Percentiles rank a stretch among this genome's conserved stretches.
Conservation (phyloP, 169 alveolate species). For the Ophryocystis elektroscirrha region DNA sequence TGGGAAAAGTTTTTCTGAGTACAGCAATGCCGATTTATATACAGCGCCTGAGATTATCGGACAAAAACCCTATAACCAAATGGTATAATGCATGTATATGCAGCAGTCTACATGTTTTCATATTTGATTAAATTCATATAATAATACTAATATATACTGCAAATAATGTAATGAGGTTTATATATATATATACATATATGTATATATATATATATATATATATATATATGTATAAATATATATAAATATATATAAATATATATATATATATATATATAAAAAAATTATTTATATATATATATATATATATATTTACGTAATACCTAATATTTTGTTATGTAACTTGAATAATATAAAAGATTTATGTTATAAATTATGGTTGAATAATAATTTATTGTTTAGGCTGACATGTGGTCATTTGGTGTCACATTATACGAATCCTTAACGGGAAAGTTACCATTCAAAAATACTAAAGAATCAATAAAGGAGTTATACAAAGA, state of each 20-base stretch:
- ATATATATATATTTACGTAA: no score
- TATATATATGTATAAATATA: no score
- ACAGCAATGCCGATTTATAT: not conserved
- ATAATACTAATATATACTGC: not conserved
- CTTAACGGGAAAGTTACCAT: not conserved
- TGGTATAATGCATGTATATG: not conserved
- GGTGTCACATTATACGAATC: not conserved
- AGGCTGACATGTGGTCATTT: not conserved
- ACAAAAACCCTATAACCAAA: not conserved
- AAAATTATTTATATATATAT: not conserved
- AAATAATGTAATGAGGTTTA: not conserved
- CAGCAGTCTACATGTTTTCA: not conserved
- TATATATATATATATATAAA: not conserved
- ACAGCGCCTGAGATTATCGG: not conserved
- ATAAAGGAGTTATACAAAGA: not conserved
- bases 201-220: not conserved
- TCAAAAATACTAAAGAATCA: not conserved
- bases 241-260: not conserved
- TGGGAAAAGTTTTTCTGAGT: constrained; percentile 3
- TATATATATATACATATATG: not conserved
- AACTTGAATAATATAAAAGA: not conserved
- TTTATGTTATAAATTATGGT: not conserved
- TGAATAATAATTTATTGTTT: not conserved
- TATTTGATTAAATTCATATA: not conserved
- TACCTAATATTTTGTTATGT: not conserved